Conservation (phyloP, 371 early-diverging fungal genomes). For the Cladochytrium tenue region DNA sequence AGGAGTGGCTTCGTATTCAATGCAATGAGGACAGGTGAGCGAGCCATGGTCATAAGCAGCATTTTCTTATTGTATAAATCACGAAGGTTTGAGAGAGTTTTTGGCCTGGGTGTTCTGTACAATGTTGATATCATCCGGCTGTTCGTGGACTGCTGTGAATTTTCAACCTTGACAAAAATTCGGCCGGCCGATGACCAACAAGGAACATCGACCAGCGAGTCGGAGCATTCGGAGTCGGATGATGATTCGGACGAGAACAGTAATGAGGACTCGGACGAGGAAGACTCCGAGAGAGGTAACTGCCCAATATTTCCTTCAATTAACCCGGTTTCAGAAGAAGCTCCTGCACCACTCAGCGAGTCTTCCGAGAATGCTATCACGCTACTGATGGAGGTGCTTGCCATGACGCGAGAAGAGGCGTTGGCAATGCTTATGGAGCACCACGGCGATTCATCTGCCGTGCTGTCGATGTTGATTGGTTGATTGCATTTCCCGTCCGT, state of each 20-base stretch:
- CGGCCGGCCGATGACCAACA: not conserved
- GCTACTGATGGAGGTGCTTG: not conserved
- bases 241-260: not conserved
- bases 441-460: not conserved
- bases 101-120: not conserved
- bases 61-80: not conserved
- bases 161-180: not conserved
- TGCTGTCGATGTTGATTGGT: not conserved
- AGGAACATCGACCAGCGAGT: not conserved
- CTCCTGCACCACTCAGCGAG: not conserved
- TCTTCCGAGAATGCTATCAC: not conserved
- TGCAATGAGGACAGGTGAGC: not conserved
- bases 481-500: too few relatives aligned
- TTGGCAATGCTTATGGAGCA: not conserved
- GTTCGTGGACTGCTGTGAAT: not conserved
- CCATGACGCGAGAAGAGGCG: not conserved
- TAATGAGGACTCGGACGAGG: not conserved
- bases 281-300: not conserved
- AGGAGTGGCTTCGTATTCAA: not conserved
- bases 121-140: not conserved
- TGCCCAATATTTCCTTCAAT: not conserved
- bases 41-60: not conserved
- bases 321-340: not conserved
- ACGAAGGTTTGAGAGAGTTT: not conserved
- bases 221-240: not conserved